These are phyloP conservation scores for Rutstroemia sp. DNA, from an alignment of 2,329 filamentous ascomycete genomes.

Conservation along the genomic window DNA sequence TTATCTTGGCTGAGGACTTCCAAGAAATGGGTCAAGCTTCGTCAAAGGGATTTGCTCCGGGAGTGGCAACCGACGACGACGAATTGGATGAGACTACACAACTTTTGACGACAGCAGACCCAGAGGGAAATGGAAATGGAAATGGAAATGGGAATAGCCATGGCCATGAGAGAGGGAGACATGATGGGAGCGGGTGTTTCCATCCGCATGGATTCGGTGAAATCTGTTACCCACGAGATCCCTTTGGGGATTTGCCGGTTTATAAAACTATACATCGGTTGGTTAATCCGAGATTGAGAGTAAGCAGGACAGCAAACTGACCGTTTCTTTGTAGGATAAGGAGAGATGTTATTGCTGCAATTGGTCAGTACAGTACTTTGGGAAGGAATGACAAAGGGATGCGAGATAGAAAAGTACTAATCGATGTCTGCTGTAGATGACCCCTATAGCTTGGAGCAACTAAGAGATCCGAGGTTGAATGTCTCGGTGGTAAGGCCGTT, in stretches of 20 bases:
- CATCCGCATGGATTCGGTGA: constrained; percentile 21
- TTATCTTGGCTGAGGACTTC: background rate
- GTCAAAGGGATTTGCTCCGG: background rate
- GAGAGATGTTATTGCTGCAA: constrained; percentile 54
- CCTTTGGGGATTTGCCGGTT: constrained; percentile 48
- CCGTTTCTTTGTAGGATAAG: constrained; percentile 38
- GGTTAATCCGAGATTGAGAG: background rate
- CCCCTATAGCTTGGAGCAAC: constrained; percentile 64
- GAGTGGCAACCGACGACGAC: background rate
- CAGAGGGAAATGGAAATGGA: background rate
- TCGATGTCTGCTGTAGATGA: constrained; percentile 38
- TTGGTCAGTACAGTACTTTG: constrained; percentile 49
- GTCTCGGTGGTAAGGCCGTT: constrained; percentile 64
- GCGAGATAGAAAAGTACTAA: background rate
- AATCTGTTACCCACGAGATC: constrained; percentile 21
- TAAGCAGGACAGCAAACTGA: background rate
- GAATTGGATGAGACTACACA: background rate
- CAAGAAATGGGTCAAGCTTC: constrained; percentile 4
- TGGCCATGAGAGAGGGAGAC: background rate
- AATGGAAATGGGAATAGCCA: background rate
- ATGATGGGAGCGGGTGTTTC: constrained; percentile 20
- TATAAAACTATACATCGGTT: constrained; percentile 70
- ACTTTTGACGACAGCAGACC: background rate
- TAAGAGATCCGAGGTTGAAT: constrained; percentile 76
- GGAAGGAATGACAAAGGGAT: constrained; percentile 37